Evolutionary conservation across 768 basidiomycete species (phyloP), one percentile per base, ranked within the genome.

Genomic region (Auriscalpium microsporum): DNA sequence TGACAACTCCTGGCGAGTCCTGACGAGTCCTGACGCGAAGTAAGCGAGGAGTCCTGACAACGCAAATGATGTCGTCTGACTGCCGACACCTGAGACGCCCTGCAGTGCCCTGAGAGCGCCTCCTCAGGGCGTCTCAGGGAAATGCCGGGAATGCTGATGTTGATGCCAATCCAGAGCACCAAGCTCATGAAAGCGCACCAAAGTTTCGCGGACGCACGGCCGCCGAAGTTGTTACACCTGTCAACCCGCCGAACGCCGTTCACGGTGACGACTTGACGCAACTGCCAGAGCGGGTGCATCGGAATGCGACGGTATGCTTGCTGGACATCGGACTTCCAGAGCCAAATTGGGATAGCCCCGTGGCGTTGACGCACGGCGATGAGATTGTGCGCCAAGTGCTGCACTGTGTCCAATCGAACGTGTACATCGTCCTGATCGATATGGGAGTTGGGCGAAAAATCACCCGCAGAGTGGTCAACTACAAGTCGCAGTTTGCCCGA

Each of bases 81-180:
- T n/a, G n/a, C n/a, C n/a, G n/a, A n/a, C n/a, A n/a, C n/a, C n/a
- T n/a, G n/a, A n/a, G n/a, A n/a, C n/a, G n/a, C n/a, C n/a, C n/a
- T n/a, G n/a, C n/a, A n/a, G n/a, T n/a, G n/a, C n/a, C n/a, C n/a
- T n/a, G n/a, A n/a, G n/a, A n/a, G n/a, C n/a, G n/a, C n/a, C n/a
- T n/a, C n/a, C n/a, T n/a, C n/a, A n/a, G n/a, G n/a, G n/a, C n/a
- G n/a, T n/a, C n/a, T n/a, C n/a, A n/a, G n/a, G n/a, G n/a, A n/a
- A n/a, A n/a, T n/a, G n/a, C n/a, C n/a, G n/a, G n/a, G n/a, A n/a
- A n/a, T n/a, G n/a, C n/a, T n/a, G n/a, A n/a, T n/a, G n/a, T n/a
- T n/a, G 10, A 58, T 58, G 0, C 70, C 71, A n/a, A 75, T 71
- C 76, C 75, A 77, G 7, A 60, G 50, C 5, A 75, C 67, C 0